Base-by-base conservation (phyloP, 257 asterid genomes). In the Thymus mandschuricus region DNA sequence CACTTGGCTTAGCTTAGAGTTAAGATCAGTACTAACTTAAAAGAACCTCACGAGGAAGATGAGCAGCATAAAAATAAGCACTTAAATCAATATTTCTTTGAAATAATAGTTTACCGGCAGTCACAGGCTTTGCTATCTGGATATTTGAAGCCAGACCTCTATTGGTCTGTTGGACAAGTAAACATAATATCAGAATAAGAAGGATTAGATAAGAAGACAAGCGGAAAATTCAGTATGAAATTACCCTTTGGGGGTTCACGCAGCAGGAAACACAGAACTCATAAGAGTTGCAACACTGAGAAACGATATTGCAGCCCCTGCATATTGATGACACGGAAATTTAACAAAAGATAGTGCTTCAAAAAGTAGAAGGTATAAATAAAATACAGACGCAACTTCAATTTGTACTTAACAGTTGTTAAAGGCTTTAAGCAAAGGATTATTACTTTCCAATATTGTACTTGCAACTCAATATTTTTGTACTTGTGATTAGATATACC, bases 251-350 rank as follows among this genome's bases (percentile, higher is more conserved):
- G 3, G 97, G 97, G 84, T 86, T 81, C 79, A 91, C 85, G 86
- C 98, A 94, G 85, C 98, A 93, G n/a, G 98, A 81, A 79, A 93
- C 98, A 78, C 98, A 93, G 80, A 70, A 87, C 80, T 91, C 98
- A 34, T 93, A 93, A 10, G 96, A 81, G 77, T 87, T 86, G 87
- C 98, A 93, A 75, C 98, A 93, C 50, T 83, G 89, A 69, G 91
- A 89, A 54, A 73, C 77, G 28, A 84, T 85, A 81, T 87, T 93
- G 87, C 98, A 94, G 45, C 96, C 97, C 8, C 98, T 92, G 90
- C 85, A 77, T 66, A 66, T 57, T 4, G 27, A 74, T 51, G 48
- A 48, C 30, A 41, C 41, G 62, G 61, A 61, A 77, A 66, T 59
- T 30, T 58, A 51, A 10, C 64, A 49, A 68, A 60, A 68, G 59